These are phyloP conservation scores for Elaeis guineensis DNA, from an alignment of 176 grass and related monocot species.

Conservation along the genomic window DNA sequence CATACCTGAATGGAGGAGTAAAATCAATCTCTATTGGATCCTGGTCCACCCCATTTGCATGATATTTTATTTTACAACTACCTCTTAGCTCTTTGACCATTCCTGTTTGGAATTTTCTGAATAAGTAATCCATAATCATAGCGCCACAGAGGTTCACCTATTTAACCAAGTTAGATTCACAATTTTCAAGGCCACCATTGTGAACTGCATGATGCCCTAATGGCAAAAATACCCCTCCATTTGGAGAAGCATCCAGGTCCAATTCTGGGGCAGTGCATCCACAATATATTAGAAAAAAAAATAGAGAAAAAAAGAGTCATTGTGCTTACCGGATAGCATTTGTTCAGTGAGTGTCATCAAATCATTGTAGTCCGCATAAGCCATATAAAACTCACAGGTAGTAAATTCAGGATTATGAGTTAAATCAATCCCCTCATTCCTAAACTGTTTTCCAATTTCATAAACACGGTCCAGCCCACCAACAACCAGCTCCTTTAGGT, in stretches of 20 bases:
- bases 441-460: slow-evolving; percentile 99
- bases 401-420: slow-evolving; percentile 99
- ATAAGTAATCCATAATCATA: not conserved
- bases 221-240: no score
- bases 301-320: no score
- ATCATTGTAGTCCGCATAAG: slow-evolving; percentile 96
- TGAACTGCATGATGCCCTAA: no score
- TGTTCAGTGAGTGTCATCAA: slow-evolving; percentile 73
- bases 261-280: no score
- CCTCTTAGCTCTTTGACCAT: slow-evolving; percentile 89
- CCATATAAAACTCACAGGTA: slow-evolving; percentile 97
- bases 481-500: slow-evolving; percentile 89
- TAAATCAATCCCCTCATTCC: slow-evolving; percentile 98
- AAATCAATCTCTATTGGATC: slow-evolving; percentile 94
- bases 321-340: slow-evolving; percentile 61
- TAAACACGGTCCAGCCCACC: slow-evolving; percentile 91
- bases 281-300: no score
- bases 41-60: slow-evolving; percentile 73
- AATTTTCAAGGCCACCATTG: no score
- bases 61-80: slow-evolving; percentile 86
- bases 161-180: no score
- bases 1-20: slow-evolving; percentile 82
- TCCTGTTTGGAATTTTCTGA: slow-evolving; percentile 23
- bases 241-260: no score
- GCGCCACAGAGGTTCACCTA: no score